Conservation (phyloP, 78 protist genomes). For the Pigoraptor vietnamica region DNA sequence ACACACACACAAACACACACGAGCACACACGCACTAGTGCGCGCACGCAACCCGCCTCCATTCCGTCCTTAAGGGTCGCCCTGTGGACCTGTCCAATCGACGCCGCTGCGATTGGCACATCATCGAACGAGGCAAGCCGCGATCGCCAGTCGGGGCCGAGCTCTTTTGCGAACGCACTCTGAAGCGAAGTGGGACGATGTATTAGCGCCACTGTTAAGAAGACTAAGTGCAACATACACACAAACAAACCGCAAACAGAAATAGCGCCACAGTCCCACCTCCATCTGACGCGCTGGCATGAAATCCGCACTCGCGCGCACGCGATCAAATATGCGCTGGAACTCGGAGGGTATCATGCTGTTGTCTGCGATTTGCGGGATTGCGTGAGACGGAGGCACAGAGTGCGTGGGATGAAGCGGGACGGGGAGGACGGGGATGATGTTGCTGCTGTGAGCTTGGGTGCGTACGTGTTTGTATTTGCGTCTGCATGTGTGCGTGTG, state of each 20-base stretch:
- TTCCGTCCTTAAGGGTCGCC: constrained; percentile 8
- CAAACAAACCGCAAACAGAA: constrained; percentile 14
- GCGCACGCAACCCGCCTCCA: too few species aligned
- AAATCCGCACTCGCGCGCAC: neutral
- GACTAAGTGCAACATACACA: too few species aligned
- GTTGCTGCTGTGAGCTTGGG: too few species aligned
- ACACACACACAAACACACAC: neutral
- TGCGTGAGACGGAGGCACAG: too few species aligned
- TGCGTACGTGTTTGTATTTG: neutral
- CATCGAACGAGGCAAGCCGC: neutral
- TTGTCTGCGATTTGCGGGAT: too few species aligned
- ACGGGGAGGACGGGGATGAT: too few species aligned
- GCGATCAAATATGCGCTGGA: neutral
- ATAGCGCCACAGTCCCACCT: too few species aligned
- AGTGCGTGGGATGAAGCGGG: too few species aligned
- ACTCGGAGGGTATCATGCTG: neutral
- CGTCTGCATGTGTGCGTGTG: neutral
- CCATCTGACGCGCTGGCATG: neutral
- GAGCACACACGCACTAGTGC: neutral
- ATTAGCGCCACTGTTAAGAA: too few species aligned
- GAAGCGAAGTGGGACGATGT: neutral
- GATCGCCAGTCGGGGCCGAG: neutral
- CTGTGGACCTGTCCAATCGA: constrained; percentile 57
- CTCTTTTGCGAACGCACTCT: neutral
- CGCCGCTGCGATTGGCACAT: constrained; percentile 39